These are phyloP conservation scores for Triangularia verruculosa DNA, from an alignment of 2,329 filamentous ascomycete species.

Conservation along the genomic window DNA sequence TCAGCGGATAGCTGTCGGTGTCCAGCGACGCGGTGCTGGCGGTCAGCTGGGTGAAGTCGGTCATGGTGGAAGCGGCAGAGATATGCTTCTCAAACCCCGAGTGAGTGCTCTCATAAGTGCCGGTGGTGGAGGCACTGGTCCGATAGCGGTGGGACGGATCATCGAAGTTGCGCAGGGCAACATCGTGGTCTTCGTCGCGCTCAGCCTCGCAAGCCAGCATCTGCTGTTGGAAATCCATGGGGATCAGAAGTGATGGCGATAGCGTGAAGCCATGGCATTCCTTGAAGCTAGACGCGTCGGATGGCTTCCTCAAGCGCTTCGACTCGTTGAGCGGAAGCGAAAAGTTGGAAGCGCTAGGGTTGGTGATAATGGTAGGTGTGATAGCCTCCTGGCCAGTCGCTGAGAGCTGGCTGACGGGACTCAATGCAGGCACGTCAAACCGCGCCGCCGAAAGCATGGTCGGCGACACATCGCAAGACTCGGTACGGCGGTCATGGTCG, in stretches of 20 bases:
- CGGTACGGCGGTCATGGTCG: slow-evolving; percentile 14
- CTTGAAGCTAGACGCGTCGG: slow-evolving; percentile 53
- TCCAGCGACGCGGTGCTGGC: slow-evolving; percentile 48
- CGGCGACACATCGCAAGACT: slow-evolving; percentile 23
- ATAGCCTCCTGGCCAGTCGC: slow-evolving; percentile 42
- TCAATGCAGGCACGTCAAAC: slow-evolving; percentile 47
- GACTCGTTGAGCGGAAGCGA: slow-evolving; percentile 46
- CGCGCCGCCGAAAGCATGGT: slow-evolving; percentile 33
- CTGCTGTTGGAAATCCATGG: slow-evolving; percentile 55
- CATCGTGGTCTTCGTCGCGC: slow-evolving; percentile 33
- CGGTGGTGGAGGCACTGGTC: slow-evolving; percentile 54
- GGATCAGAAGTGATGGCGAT: slow-evolving; percentile 62
- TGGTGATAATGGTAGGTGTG: slow-evolving; percentile 40
- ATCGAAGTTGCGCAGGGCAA: slow-evolving; percentile 34
- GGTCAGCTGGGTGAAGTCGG: slow-evolving; percentile 53
- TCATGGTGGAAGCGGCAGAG: slow-evolving; percentile 53
- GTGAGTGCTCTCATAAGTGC: slow-evolving; percentile 46
- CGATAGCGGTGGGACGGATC: slow-evolving; percentile 43
- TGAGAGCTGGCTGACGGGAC: slow-evolving; percentile 48
- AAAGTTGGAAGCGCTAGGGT: slow-evolving; percentile 47
- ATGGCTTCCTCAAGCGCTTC: slow-evolving; percentile 38
- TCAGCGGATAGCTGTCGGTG: slow-evolving; percentile 31
- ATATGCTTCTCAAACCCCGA: slow-evolving; percentile 52
- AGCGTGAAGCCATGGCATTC: slow-evolving; percentile 58
- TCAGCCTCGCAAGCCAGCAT: slow-evolving; percentile 44